These are phyloP conservation scores for Aureoboletus auriporus DNA, from an alignment of 768 basidiomycete genomes.

Conservation along the genomic window DNA sequence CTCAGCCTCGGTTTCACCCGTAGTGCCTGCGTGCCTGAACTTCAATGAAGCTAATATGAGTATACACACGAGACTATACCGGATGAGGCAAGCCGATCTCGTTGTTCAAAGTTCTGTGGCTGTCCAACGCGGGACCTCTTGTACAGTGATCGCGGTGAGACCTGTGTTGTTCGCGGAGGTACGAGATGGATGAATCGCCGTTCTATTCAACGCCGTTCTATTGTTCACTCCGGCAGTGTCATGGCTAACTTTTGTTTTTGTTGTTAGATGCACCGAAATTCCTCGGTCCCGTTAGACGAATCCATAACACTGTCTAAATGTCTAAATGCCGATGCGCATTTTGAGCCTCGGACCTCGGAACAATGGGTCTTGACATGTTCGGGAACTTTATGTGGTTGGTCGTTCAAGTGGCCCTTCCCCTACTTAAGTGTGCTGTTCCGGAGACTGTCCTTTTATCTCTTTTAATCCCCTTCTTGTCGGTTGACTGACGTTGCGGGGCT, in stretches of 20 bases:
- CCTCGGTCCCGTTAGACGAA: conserved; percentile 9
- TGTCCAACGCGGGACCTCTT: conserved; percentile 13
- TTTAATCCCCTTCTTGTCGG: conserved; percentile 5
- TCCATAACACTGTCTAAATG: neutral
- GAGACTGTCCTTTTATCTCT: conserved; percentile 3
- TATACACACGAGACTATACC: no score
- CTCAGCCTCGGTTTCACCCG: no score
- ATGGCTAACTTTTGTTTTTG: conserved; percentile 22
- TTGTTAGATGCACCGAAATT: conserved; percentile 3
- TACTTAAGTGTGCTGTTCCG: conserved; percentile 18
- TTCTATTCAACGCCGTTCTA: conserved; percentile 9
- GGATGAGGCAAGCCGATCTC: neutral
- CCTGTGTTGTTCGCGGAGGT: conserved; percentile 19
- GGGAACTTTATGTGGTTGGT: conserved; percentile 6
- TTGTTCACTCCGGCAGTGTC: conserved; percentile 19
- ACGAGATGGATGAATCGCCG: conserved; percentile 2
- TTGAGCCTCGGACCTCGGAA: conserved; percentile 7
- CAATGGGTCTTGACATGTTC: conserved; percentile 18
- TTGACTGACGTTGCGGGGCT: conserved; percentile 42
- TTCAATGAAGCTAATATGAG: no score
- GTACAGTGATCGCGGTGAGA: conserved; percentile 31
- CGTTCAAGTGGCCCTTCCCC: conserved; percentile 5
- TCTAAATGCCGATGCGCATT: conserved; percentile 1
- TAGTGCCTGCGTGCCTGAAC: no score
- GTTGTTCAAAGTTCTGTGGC: conserved; percentile 3